Percentiles rank a stretch among this genome's conserved stretches.
Evolutionary conservation across 164 flowering plant genomes (phyloP).

Genomic region (Nymphaea thermarum): DNA sequence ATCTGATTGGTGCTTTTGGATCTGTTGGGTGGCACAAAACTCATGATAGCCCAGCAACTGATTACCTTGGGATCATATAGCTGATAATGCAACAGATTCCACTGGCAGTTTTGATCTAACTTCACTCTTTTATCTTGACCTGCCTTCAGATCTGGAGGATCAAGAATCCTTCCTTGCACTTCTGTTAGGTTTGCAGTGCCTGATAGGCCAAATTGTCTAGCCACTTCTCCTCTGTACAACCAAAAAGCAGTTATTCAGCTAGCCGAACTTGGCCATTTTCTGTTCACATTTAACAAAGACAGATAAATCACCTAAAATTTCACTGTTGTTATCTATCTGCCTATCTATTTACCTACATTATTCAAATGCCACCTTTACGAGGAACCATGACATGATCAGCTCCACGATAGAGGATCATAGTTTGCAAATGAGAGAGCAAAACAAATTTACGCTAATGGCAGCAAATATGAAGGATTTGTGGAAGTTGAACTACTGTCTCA

Average conservation of each 20-base stretch:
- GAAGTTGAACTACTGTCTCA: too few relatives aligned
- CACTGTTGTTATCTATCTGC: not conserved
- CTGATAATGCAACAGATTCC: constrained; percentile 40
- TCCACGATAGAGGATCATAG: too few relatives aligned
- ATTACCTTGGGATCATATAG: constrained; percentile 40
- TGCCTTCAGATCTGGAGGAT: constrained; percentile 44
- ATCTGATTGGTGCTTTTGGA: not conserved
- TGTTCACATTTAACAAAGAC: not conserved
- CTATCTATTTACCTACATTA: not conserved
- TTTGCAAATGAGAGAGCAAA: too few relatives aligned
- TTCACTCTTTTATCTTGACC: constrained; percentile 8
- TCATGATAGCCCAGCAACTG: constrained; percentile 49
- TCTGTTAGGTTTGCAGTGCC: constrained; percentile 37
- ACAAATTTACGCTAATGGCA: too few relatives aligned
- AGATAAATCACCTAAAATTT: not conserved
- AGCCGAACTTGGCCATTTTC: too few relatives aligned
- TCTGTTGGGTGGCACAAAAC: constrained; percentile 19
- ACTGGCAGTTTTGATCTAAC: constrained; percentile 39
- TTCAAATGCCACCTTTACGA: not conserved
- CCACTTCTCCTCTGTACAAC: constrained; percentile 18
- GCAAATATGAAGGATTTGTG: too few relatives aligned
- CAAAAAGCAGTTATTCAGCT: not conserved
- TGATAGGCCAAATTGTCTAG: constrained; percentile 32
- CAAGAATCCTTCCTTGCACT: constrained; percentile 45
- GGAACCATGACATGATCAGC: not conserved